These are phyloP conservation scores for Parathielavia hyrcaniae DNA, from an alignment of 495 filamentous ascomycete species.

Conservation along the genomic window DNA sequence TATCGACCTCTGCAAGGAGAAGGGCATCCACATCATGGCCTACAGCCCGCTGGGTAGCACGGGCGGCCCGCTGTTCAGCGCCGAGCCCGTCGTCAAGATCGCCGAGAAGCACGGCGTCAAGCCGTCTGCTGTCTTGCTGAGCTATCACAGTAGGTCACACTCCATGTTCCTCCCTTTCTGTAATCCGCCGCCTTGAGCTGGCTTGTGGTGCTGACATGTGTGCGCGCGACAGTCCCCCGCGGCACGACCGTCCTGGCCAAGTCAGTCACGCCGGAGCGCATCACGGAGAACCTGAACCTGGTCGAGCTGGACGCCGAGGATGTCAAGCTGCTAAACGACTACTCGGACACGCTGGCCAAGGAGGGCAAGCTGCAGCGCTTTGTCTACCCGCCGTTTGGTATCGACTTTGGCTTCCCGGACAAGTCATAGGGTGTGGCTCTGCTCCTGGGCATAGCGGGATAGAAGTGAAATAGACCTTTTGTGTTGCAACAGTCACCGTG, in stretches of 20 bases:
- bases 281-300: constrained; percentile 65
- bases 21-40: constrained; percentile 70
- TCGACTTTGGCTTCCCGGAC: constrained; percentile 73
- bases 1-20: constrained; percentile 64
- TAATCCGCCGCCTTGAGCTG: not conserved
- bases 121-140: constrained; percentile 59
- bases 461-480: not conserved
- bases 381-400: constrained; percentile 72
- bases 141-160: constrained; percentile 59
- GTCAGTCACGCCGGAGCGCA: constrained; percentile 67
- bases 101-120: constrained; percentile 62
- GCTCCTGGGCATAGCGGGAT: not conserved
- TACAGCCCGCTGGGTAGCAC: constrained; percentile 75
- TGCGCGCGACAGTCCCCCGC: constrained; percentile 50
- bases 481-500: not conserved
- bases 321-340: constrained; percentile 56
- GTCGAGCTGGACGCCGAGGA: constrained; percentile 62
- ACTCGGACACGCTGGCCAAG: constrained; percentile 52
- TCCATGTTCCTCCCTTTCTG: not conserved
- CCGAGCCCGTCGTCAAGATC: constrained; percentile 61
- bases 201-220: constrained; percentile 4
- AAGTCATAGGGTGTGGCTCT: constrained; percentile 38
- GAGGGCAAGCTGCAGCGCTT: constrained; percentile 60
- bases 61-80: constrained; percentile 63
- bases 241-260: constrained; percentile 72